Conservation (phyloP, 1,284 basidiomycete genomes). For the Papiliotrema flavescens region DNA sequence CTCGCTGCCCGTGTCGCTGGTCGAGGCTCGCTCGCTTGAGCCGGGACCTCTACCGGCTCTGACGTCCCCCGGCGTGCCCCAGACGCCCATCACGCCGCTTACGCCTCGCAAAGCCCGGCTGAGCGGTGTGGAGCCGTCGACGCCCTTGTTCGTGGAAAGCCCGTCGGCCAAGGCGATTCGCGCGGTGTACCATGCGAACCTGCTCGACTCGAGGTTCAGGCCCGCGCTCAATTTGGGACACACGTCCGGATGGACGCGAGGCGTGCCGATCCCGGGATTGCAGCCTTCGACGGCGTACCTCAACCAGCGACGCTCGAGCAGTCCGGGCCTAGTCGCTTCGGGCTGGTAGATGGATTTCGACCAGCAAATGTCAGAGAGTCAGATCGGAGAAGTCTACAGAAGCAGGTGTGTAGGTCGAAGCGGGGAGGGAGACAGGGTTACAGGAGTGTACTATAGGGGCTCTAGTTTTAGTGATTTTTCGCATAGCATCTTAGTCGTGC, state of each 20-base stretch:
- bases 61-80: neutral
- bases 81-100: neutral
- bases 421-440: no score
- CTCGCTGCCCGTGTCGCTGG: constrained; percentile 36
- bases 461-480: no score
- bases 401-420: no score
- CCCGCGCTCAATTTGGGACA: neutral
- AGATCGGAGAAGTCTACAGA: no score
- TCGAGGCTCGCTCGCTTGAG: constrained; percentile 11
- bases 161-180: constrained; percentile 30
- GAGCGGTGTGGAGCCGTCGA: neutral
- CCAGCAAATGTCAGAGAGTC: no score
- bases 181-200: constrained; percentile 33
- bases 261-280: constrained; percentile 15
- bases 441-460: no score
- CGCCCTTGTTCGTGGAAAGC: neutral
- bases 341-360: neutral
- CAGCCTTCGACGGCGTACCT: neutral
- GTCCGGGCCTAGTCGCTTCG: neutral
- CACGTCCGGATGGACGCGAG: constrained; percentile 5
- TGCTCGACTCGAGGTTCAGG: constrained; percentile 18
- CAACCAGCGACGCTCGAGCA: neutral
- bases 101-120: neutral
- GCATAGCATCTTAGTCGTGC: no score
- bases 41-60: constrained; percentile 6